Base-by-base conservation (phyloP, 768 basidiomycete species). In the Favolaschia claudopus region DNA sequence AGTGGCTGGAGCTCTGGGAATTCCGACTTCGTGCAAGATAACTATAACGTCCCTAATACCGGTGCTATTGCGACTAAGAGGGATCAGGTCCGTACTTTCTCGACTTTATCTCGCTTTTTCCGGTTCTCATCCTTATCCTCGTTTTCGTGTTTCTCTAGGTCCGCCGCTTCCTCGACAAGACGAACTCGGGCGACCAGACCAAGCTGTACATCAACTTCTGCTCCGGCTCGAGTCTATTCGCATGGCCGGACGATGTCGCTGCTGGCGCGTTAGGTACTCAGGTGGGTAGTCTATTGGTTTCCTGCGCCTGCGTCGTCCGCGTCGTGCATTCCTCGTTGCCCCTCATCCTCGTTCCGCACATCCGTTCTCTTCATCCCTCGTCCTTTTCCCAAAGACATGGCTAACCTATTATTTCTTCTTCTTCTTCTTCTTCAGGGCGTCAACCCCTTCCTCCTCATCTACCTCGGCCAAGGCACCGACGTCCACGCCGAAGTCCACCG, bases 101-200 rank as follows among this genome's bases (percentile, higher is more conserved):
- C 13, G 7, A 12, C 10, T 17, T 22, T 38, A 13, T n/a, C 22
- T 24, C 31, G 15, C 37, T 17, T 37, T 9, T n/a, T 32, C 9
- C 32, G 27, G 24, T 24, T 7, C 19, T 22, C 7, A n/a, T 12
- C 22, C 22, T 45, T 5, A 32, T 28, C n/a, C n/a, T n/a, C n/a
- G n/a, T 28, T n/a, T 42, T 29, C 17, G 6, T 57, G 25, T 7
- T 39, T 24, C 27, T 10, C 2, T 20, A 60, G 60, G 45, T 62
- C 55, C 60, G 61, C 56, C 61, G 61, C 37, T 62, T 62, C 61
- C 56, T 62, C 33, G 61, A 62, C 51, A 9, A 7, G 39, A 43
- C 32, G 45, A 57, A 57, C 51, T 20, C 50, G 31, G 61, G 44
- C 55, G 49, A 58, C 56, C 28, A 50, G 42, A 40, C 6, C 37